A percentile compares a stretch with the other conserved stretches of the same genome.
Conservation (phyloP, 2,329 filamentous ascomycete genomes). For the Cladorrhinum sp. region DNA sequence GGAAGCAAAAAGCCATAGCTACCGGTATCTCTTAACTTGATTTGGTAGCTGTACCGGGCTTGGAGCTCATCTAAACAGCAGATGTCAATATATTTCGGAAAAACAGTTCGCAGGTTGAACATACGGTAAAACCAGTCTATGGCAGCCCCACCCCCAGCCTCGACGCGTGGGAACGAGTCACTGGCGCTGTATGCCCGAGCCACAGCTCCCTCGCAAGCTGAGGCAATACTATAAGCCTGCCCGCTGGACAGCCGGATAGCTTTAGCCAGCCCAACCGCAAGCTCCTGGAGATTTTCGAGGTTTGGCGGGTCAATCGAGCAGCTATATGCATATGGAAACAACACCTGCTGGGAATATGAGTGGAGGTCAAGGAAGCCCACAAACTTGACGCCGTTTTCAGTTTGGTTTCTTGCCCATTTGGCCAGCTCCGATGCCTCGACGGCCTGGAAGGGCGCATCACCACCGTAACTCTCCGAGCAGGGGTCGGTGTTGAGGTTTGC, state of each 20-base stretch:
- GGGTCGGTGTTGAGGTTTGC: slow-evolving; percentile 67
- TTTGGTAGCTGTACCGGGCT: slow-evolving; percentile 85
- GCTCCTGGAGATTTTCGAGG: slow-evolving; percentile 86
- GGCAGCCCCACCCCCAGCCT: slow-evolving; percentile 77
- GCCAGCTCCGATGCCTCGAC: slow-evolving; percentile 73
- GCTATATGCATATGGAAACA: slow-evolving; percentile 88
- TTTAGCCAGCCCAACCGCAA: slow-evolving; percentile 83
- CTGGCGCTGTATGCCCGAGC: slow-evolving; percentile 30
- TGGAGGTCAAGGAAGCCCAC: slow-evolving; percentile 88
- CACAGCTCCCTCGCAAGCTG: slow-evolving; percentile 81
- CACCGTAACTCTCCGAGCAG: slow-evolving; percentile 88
- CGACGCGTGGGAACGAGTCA: slow-evolving; percentile 49
- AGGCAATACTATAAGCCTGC: slow-evolving; percentile 72
- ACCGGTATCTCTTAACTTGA: slow-evolving; percentile 89
- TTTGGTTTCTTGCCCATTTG: slow-evolving; percentile 80
- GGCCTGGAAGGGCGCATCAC: slow-evolving; percentile 77
- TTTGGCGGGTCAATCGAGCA: slow-evolving; percentile 77
- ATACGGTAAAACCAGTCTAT: slow-evolving; percentile 87
- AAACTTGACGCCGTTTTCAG: slow-evolving; percentile 67
- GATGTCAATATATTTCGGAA: slow-evolving; percentile 10
- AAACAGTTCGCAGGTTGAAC: neutral
- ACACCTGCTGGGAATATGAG: slow-evolving; percentile 90
- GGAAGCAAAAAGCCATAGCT: slow-evolving; percentile 93
- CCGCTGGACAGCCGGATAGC: slow-evolving; percentile 78
- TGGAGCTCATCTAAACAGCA: slow-evolving; percentile 58